Percentiles rank a stretch among this genome's conserved stretches.
Conservation (phyloP, 75 land plant genomes). For the Pinus albicaulis region DNA sequence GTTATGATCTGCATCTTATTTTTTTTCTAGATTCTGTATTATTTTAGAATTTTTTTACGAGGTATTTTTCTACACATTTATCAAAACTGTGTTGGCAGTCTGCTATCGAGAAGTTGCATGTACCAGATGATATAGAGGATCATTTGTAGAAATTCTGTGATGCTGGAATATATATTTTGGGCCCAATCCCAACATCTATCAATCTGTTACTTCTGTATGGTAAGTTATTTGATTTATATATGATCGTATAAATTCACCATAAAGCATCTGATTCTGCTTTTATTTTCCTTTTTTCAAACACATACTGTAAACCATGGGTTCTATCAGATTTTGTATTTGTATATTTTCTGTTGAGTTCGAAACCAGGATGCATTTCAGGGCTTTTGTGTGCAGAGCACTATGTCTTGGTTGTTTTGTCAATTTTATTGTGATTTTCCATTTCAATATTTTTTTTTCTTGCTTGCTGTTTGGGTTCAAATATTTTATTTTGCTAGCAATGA, state of each 20-base stretch:
- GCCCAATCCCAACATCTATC: background rate
- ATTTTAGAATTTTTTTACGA: background rate
- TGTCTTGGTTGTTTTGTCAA: background rate
- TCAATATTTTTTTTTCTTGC: too few species aligned
- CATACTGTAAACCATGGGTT: background rate
- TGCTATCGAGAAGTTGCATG: slow-evolving; percentile 63
- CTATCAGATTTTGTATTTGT: background rate
- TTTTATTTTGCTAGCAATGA: too few species aligned
- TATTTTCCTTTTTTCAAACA: background rate
- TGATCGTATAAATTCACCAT: background rate
- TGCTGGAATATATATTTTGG: background rate
- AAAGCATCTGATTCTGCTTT: background rate
- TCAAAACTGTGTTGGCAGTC: slow-evolving; percentile 23
- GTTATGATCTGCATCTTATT: background rate
- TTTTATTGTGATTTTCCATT: background rate
- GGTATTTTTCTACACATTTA: background rate
- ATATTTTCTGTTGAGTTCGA: slow-evolving; percentile 4
- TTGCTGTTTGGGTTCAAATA: too few species aligned
- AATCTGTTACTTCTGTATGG: background rate
- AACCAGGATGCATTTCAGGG: background rate
- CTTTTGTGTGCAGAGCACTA: background rate
- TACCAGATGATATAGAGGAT: slow-evolving; percentile 65
- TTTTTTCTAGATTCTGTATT: background rate
- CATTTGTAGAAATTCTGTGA: slow-evolving; percentile 9
- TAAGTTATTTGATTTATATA: background rate